Evolutionary conservation across 2,329 filamentous ascomycete genomes (phyloP).

Genomic region (Cryphonectria carpinicola): DNA sequence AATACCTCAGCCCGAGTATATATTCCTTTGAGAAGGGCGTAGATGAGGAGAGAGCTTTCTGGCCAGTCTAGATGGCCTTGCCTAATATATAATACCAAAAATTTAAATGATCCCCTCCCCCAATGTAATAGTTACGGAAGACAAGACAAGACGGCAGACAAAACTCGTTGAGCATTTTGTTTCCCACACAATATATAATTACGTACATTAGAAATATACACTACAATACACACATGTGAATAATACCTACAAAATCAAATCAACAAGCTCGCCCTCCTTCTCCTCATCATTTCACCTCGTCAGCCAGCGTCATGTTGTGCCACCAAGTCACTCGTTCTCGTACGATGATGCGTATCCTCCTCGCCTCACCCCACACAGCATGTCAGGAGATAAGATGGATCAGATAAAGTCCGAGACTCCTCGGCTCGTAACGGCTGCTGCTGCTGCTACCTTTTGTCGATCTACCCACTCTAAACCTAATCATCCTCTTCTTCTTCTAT

Average conservation of each 20-base stretch:
- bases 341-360: not conserved
- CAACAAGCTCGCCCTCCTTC: not conserved
- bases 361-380: not conserved
- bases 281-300: not conserved
- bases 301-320: not conserved
- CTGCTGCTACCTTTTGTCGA: not conserved
- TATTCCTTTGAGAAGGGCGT: not conserved
- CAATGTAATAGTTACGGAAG: no score
- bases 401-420: conserved; percentile 21
- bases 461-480: not conserved
- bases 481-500: not conserved
- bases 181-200: no score
- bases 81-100: not conserved
- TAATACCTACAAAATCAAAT: not conserved
- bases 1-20: no score
- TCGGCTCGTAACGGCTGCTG: conserved; percentile 12
- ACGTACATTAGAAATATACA: not conserved
- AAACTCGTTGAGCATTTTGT: not conserved
- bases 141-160: not conserved
- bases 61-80: not conserved
- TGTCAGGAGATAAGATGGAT: conserved; percentile 28
- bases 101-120: no score
- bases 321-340: not conserved
- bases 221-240: not conserved
- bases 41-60: not conserved